phyloP scores from a whole-genome alignment of 768 basidiomycete genomes.

The Piloderma croceum region DNA sequence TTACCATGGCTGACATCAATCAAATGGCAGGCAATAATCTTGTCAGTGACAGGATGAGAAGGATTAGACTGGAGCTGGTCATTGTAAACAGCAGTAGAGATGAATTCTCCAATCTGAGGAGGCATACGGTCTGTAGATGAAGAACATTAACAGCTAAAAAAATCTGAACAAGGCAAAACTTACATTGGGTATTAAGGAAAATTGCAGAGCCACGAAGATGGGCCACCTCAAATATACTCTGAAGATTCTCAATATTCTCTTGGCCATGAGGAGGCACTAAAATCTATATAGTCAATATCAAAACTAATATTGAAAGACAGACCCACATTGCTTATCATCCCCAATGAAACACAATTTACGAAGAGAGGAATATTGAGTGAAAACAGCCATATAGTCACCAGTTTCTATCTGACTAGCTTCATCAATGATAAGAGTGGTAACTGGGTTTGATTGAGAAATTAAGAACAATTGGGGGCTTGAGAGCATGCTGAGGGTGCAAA shows the following conservation, averaged over 20 bases:
- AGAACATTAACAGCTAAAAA: constrained; percentile 7
- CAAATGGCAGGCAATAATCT: constrained; percentile 53
- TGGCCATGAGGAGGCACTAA: constrained; percentile 79
- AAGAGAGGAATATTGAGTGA: constrained; percentile 29
- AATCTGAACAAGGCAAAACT: constrained; percentile 15
- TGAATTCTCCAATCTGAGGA: constrained; percentile 67
- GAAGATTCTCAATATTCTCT: constrained; percentile 55
- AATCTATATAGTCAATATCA: too few relatives aligned
- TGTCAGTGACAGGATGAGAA: constrained; percentile 43
- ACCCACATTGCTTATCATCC: constrained; percentile 60
- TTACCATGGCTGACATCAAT: too few relatives aligned
- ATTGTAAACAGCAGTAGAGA: constrained; percentile 65
- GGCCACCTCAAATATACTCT: constrained; percentile 73
- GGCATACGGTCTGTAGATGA: constrained; percentile 71
- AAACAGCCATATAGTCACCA: constrained; percentile 45
- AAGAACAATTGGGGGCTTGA: constrained; percentile 29
- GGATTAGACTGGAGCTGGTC: constrained; percentile 48
- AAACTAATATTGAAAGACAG: too few relatives aligned
- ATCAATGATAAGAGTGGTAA: constrained; percentile 40
- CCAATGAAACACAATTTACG: constrained; percentile 60
- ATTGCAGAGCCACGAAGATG: constrained; percentile 46
- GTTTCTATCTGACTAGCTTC: constrained; percentile 64
- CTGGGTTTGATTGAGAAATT: constrained; percentile 21
- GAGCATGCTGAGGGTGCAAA: constrained; percentile 78
- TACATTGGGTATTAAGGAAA: constrained; percentile 75